phyloP scores from a whole-genome alignment of 495 filamentous ascomycete genomes.

The Trichoderma orchidacearum region DNA sequence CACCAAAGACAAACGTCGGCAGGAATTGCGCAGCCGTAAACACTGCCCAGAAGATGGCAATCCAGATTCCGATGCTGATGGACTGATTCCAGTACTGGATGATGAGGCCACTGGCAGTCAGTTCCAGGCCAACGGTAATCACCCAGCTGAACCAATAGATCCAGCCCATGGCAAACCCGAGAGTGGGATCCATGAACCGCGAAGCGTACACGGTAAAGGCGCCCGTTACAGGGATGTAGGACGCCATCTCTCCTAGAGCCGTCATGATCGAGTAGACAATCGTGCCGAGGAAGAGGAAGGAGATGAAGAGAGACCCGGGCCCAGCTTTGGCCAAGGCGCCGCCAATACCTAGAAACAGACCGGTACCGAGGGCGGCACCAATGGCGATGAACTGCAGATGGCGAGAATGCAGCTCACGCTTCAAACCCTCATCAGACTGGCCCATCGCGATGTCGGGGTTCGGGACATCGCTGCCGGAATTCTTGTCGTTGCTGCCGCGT shows the following conservation, averaged over 20 bases:
- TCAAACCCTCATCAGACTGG: constrained; percentile 9
- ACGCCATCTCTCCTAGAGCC: constrained; percentile 55
- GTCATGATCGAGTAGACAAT: constrained; percentile 49
- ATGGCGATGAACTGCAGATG: constrained; percentile 50
- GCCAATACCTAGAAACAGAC: constrained; percentile 61
- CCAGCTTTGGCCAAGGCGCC: constrained; percentile 46
- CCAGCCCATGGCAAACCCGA: constrained; percentile 75
- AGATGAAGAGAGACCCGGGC: constrained; percentile 53
- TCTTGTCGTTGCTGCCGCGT: neutral
- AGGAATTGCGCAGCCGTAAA: constrained; percentile 55
- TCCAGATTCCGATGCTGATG: constrained; percentile 49
- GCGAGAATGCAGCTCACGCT: constrained; percentile 26
- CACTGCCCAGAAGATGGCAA: constrained; percentile 60
- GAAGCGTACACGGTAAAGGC: constrained; percentile 64
- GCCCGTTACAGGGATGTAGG: constrained; percentile 64
- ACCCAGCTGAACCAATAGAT: constrained; percentile 37
- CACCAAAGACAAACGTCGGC: constrained; percentile 53
- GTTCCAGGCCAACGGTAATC: constrained; percentile 59
- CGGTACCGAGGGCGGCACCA: constrained; percentile 64
- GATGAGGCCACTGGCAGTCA: constrained; percentile 59
- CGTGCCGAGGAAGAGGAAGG: constrained; percentile 55
- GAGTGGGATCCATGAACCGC: constrained; percentile 55
- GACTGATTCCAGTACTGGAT: constrained; percentile 61
- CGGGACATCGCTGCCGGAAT: neutral
- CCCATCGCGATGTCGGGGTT: constrained; percentile 11